These are phyloP conservation scores for Batkoa obscura DNA, from an alignment of 371 early-diverging fungal genomes.

Conservation along the genomic window DNA sequence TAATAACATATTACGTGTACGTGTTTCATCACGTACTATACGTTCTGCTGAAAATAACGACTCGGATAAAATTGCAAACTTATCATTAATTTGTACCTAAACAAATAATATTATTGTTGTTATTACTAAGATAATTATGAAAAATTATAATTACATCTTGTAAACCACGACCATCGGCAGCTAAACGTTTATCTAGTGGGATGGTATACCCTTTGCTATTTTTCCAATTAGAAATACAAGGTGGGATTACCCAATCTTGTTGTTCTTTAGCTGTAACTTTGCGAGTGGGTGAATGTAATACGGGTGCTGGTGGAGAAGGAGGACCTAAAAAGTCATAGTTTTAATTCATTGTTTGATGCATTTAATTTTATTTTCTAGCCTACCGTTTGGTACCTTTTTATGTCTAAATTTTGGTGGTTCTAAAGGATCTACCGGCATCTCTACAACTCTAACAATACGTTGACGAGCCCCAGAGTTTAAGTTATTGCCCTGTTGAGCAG, in stretches of 20 bases:
- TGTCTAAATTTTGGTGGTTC: constrained; percentile 83
- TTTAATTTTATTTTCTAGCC: not conserved
- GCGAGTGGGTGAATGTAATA: constrained; percentile 92
- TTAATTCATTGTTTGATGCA: not conserved
- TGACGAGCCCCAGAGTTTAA: constrained; percentile 47
- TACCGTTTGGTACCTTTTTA: constrained; percentile 71
- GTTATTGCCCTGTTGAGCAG: constrained; percentile 39
- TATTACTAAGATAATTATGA: not conserved
- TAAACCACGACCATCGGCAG: constrained; percentile 88
- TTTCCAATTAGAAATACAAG: constrained; percentile 97
- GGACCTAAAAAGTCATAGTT: constrained; percentile 18
- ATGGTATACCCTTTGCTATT: constrained; percentile 97
- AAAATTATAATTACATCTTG: constrained; percentile 36
- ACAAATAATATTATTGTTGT: too few species aligned
- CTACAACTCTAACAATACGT: constrained; percentile 82
- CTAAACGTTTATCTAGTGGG: constrained; percentile 92
- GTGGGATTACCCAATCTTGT: constrained; percentile 89
- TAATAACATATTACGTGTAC: constrained; percentile 71
- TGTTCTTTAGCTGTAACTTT: constrained; percentile 89
- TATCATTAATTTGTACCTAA: constrained; percentile 64
- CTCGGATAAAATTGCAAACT: constrained; percentile 88
- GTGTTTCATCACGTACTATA: constrained; percentile 85
- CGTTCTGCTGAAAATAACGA: constrained; percentile 84
- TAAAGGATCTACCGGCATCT: constrained; percentile 92
- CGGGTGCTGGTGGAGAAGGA: constrained; percentile 88